Conservation (phyloP, 495 filamentous ascomycete species). For the Penicillium fimorum region DNA sequence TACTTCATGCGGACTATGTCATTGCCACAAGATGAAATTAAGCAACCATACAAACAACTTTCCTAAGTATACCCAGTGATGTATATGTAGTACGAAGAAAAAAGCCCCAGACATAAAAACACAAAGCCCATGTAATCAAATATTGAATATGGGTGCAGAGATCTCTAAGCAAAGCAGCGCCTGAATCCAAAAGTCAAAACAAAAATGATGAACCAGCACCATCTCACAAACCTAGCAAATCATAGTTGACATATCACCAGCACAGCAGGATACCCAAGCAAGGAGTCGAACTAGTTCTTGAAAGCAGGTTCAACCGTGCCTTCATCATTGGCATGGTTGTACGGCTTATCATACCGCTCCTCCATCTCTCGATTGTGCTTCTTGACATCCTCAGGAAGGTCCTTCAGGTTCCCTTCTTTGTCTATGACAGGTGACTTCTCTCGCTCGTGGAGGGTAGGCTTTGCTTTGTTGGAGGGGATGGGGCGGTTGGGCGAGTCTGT, state of each 20-base stretch:
- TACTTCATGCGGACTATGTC: neutral
- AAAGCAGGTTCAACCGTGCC: slow-evolving; percentile 30
- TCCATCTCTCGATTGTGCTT: slow-evolving; percentile 40
- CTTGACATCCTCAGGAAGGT: slow-evolving; percentile 42
- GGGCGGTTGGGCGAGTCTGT: slow-evolving; percentile 15
- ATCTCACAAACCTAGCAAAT: neutral
- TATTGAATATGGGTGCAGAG: neutral
- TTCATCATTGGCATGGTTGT: slow-evolving; percentile 38
- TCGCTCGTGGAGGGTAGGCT: slow-evolving; percentile 37
- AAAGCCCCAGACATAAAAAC: neutral
- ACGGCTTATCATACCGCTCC: slow-evolving; percentile 37
- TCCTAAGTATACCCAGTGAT: too few species aligned
- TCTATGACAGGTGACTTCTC: slow-evolving; percentile 35
- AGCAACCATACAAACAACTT: too few species aligned
- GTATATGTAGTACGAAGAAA: neutral
- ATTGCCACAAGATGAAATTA: too few species aligned
- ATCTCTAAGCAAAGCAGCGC: neutral
- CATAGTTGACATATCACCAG: neutral
- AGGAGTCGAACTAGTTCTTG: slow-evolving; percentile 1
- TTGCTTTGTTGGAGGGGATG: slow-evolving; percentile 40
- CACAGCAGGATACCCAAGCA: neutral
- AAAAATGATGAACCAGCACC: slow-evolving; percentile 5
- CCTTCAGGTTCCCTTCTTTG: slow-evolving; percentile 25
- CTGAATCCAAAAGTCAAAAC: neutral
- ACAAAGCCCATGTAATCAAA: neutral